Evolutionary conservation across 371 early-diverging fungal genomes (phyloP), one percentile per base, ranked within the genome.

Genomic region (Rhizopus arrhizus): DNA sequence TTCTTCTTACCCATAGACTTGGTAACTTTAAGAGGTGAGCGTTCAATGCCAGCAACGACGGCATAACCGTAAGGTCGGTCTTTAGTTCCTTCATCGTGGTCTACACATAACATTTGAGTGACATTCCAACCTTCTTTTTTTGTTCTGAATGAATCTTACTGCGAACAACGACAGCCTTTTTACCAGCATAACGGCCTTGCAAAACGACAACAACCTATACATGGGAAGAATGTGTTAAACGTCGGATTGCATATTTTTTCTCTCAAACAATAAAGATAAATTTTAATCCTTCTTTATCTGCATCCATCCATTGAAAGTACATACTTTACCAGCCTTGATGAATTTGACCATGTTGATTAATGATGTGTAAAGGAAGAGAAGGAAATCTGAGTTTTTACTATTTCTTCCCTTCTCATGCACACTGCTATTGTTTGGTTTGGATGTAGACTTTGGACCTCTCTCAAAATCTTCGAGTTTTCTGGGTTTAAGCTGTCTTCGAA

Each of bases 131-230:
- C 10, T 31, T 41, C 7, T 15, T 33, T 32, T 58, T 41, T 15
- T 52, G 29, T 12, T 34, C 11, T 16, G n/a, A 16, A 36, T 16
- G 13, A 11, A 34, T 65, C 76, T 62, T 84, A 90, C 90, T 92
- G 85, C 96, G 95, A 78, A 98, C 92, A 75, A 98, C 94, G 70
- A 98, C 98, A 68, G 97, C 98, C 91, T 98, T 98, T 89, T 95
- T 95, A 72, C 99, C 99, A 81, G 99, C 98, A 75, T 91, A 93
- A 69, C 97, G 94, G 69, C 99, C 99, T 75, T 94, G 91, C 66
- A 97, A 93, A 80, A 98, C 82, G 68, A 98, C 89, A 71, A 95
- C 98, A 74, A 97, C 97, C 93, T 97, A 64, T 42, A 13, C 12
- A 38, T 3, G 47, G 31, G 38, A 29, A 53, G 36, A 40, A 40